Base-by-base conservation (phyloP, 257 asterid genomes). In the Galeopsis tetrahit region DNA sequence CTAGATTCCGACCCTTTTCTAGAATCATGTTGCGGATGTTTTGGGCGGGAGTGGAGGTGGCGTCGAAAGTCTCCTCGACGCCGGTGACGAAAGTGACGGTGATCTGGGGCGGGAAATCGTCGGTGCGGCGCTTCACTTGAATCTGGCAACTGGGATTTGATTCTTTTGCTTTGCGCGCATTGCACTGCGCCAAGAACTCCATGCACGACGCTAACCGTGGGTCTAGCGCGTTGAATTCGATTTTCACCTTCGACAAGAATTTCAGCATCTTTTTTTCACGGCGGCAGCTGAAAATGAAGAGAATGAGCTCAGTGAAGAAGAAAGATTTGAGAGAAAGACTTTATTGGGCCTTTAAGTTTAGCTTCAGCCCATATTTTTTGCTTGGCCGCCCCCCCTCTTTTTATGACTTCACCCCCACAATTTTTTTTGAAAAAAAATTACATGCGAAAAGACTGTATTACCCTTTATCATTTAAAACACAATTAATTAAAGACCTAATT, bases 181-280 rank as follows among this genome's bases (percentile, higher is more conserved):
- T 94, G 82, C 97, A 94, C 77, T 91, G 97, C 1, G 98, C 96
- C 68, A 94, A 63, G 73, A 94, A 94, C 59, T 94, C 98, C 98
- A 91, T 89, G 78, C 96, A 91, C 62, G 97, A 86, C 0, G 97
- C 96, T 65, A 83, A 75, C 4, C 98, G 82, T 28, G 97, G 93
- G 82, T 94, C 98, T 46, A 94, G 76, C 10, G 96, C 96, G 66
- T 94, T 94, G 92, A 94, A 94, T 53, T 94, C 98, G 86, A 94
- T 87, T 55, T 74, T 88, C 75, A 91, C 98, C 79, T 87, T 89
- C n/a, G 97, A 94, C 72, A 94, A 78, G 75, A 94, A 94, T 79
- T 94, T 94, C 90, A 94, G 59, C 98, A 94, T 82, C 82, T 32
- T 51, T 9, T 31, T 36, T 52, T 36, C 49, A 21, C 28, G 28